These are phyloP conservation scores for Apiospora hydei DNA, from an alignment of 2,329 filamentous ascomycete species.

Conservation along the genomic window DNA sequence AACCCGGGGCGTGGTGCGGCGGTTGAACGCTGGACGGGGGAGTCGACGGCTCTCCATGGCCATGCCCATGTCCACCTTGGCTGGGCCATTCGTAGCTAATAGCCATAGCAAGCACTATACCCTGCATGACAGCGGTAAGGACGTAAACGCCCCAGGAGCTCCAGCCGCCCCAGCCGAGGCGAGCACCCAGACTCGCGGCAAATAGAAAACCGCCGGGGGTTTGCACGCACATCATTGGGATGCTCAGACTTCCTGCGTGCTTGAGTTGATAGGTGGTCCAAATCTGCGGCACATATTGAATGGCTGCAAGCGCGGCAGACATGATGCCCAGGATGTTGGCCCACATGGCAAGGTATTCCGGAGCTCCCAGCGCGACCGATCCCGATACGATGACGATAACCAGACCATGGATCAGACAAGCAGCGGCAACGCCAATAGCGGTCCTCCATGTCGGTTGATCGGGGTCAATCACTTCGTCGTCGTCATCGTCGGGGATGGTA, in stretches of 20 bases:
- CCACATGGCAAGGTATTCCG: constrained; percentile 74
- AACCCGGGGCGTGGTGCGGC: constrained; percentile 43
- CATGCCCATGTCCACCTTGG: constrained; percentile 29
- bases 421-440: constrained; percentile 75
- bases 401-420: constrained; percentile 80
- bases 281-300: constrained; percentile 97
- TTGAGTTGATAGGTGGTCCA: constrained; percentile 87
- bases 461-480: constrained; percentile 53
- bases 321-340: constrained; percentile 85
- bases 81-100: constrained; percentile 71
- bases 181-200: constrained; percentile 80
- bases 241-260: constrained; percentile 88
- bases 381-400: constrained; percentile 72
- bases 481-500: constrained; percentile 57
- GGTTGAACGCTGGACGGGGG: constrained; percentile 40
- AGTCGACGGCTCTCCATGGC: constrained; percentile 29
- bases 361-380: constrained; percentile 69
- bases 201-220: constrained; percentile 93
- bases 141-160: constrained; percentile 95
- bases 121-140: constrained; percentile 86
- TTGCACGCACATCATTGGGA: constrained; percentile 98
- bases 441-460: constrained; percentile 76
- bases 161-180: constrained; percentile 86
- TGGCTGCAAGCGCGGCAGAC: constrained; percentile 77
- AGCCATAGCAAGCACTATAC: constrained; percentile 79